Percentiles rank a stretch among this genome's conserved stretches.
Evolutionary conservation across 257 asterid genomes (phyloP).

Genomic region (Echium plantagineum): DNA sequence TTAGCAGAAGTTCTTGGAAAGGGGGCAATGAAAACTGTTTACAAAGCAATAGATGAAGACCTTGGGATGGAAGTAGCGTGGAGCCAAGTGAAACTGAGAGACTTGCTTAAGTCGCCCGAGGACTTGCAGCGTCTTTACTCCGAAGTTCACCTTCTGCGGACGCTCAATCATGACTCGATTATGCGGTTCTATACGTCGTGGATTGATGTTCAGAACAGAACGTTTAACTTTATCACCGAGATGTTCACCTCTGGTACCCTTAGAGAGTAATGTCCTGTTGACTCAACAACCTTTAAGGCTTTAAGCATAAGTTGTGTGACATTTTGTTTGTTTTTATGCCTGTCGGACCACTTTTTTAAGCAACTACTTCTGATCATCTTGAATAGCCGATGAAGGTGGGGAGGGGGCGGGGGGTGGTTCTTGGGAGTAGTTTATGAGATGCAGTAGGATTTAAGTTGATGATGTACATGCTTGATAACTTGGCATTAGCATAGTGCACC

Average conservation of each 20-base stretch:
- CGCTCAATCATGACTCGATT: conserved; percentile 65
- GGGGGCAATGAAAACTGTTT: conserved; percentile 94
- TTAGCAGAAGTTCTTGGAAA: conserved; percentile 70
- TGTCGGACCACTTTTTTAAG: not conserved
- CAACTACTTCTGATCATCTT: too few species aligned
- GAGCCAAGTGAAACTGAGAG: conserved; percentile 64
- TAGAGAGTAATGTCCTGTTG: conserved; percentile 53
- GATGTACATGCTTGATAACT: too few species aligned
- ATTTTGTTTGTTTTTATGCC: not conserved
- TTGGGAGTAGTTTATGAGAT: too few species aligned
- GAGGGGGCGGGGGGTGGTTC: too few species aligned
- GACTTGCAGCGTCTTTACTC: conserved; percentile 82
- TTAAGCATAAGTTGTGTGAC: not conserved
- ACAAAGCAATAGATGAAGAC: conserved; percentile 72
- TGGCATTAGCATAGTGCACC: too few species aligned
- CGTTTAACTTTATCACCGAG: conserved; percentile 87
- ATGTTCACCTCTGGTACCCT: conserved; percentile 98
- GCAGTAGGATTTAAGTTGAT: too few species aligned
- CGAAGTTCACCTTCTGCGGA: conserved; percentile 87
- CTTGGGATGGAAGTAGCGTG: conserved; percentile 94
- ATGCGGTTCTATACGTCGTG: conserved; percentile 87
- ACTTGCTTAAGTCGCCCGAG: conserved; percentile 67
- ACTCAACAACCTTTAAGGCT: conserved; percentile 1
- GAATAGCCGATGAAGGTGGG: too few species aligned
- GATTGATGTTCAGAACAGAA: conserved; percentile 56